Conservation (phyloP, 2,329 filamentous ascomycete genomes). For the Aaosphaeria arxii region DNA sequence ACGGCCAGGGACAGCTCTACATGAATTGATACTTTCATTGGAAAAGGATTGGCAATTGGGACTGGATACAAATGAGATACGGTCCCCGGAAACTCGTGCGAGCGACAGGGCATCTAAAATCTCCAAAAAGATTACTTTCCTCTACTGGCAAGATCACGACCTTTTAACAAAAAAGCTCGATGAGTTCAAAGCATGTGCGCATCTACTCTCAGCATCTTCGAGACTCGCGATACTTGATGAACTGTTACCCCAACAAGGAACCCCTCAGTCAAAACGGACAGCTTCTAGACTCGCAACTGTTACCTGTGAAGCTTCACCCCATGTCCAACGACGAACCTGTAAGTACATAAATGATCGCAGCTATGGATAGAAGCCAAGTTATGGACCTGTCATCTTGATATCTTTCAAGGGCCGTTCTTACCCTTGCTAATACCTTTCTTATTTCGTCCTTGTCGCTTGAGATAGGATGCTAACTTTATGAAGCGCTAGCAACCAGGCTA, state of each 20-base stretch:
- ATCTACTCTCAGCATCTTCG: not conserved
- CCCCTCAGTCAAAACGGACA: too few relatives aligned
- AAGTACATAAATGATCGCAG: too few relatives aligned
- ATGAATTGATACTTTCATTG: slow-evolving; percentile 14
- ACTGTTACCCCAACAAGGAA: not conserved
- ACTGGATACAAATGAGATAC: slow-evolving; percentile 8
- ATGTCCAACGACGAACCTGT: too few relatives aligned
- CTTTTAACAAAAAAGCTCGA: slow-evolving; percentile 14
- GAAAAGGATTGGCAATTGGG: slow-evolving; percentile 20
- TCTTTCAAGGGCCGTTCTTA: too few relatives aligned
- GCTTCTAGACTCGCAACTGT: too few relatives aligned
- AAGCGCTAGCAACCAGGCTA: too few relatives aligned
- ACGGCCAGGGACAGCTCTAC: slow-evolving; percentile 11
- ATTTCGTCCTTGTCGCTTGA: too few relatives aligned
- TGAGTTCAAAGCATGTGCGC: slow-evolving; percentile 12
- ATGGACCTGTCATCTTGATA: too few relatives aligned
- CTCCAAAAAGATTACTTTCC: slow-evolving; percentile 11
- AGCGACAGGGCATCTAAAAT: slow-evolving; percentile 10
- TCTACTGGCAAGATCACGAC: slow-evolving; percentile 12
- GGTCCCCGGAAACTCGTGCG: slow-evolving; percentile 17
- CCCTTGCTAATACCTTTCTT: too few relatives aligned
- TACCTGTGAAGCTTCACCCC: too few relatives aligned
- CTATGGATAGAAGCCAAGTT: too few relatives aligned
- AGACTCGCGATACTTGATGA: not conserved
- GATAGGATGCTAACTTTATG: too few relatives aligned